Evolutionary conservation across 768 basidiomycete species (phyloP).

Genomic region (Suillus paluster): DNA sequence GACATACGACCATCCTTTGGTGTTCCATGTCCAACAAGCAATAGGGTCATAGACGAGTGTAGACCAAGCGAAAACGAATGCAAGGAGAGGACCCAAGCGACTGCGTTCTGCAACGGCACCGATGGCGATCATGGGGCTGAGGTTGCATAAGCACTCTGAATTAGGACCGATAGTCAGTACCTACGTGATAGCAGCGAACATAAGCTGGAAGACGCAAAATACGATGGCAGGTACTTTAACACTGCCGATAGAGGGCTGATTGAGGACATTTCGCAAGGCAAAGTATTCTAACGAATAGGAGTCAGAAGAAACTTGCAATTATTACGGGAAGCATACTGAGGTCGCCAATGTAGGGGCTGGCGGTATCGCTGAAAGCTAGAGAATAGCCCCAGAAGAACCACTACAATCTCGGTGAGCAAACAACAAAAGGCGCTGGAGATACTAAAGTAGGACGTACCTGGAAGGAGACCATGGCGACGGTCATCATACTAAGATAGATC

Average conservation of each 20-base stretch:
- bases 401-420: slow-evolving; percentile 40
- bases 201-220: slow-evolving; percentile 86
- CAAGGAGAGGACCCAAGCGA: slow-evolving; percentile 81
- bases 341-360: slow-evolving; percentile 79
- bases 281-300: slow-evolving; percentile 68
- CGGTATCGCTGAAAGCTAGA: slow-evolving; percentile 85
- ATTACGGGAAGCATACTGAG: slow-evolving; percentile 55
- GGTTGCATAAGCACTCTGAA: slow-evolving; percentile 17
- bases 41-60: slow-evolving; percentile 93
- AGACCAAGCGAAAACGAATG: slow-evolving; percentile 91
- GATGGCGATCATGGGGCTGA: slow-evolving; percentile 82
- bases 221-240: slow-evolving; percentile 70
- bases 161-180: slow-evolving; percentile 25
- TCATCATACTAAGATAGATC: slow-evolving; percentile 81
- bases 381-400: slow-evolving; percentile 99
- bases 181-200: slow-evolving; percentile 90
- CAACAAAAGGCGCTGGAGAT: not conserved
- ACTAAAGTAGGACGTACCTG: slow-evolving; percentile 54
- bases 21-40: slow-evolving; percentile 96
- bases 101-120: slow-evolving; percentile 93
- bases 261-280: slow-evolving; percentile 77
- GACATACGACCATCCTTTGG: slow-evolving; percentile 72
- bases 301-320: not conserved
- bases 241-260: slow-evolving; percentile 74
- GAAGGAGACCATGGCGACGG: slow-evolving; percentile 80